Percentiles rank a stretch among this genome's conserved stretches.
Conservation (phyloP, 345 rosid genomes). For the Sonneratia caseolaris region DNA sequence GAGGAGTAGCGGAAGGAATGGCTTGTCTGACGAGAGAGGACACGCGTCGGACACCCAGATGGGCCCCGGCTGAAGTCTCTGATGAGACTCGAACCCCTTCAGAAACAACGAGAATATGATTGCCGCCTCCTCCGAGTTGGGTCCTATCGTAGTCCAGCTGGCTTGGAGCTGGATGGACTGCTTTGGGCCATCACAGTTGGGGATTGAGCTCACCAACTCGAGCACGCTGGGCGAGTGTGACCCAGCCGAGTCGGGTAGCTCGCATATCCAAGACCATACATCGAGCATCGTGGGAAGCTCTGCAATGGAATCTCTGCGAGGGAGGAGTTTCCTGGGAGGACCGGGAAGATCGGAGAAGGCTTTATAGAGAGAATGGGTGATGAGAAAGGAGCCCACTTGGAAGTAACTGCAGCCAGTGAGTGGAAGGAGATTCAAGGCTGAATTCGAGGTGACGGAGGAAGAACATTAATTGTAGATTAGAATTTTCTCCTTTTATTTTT, state of each 20-base stretch:
- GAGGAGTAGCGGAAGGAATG: slow-evolving; percentile 61
- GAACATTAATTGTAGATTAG: background rate
- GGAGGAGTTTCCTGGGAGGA: background rate
- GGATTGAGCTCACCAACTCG: slow-evolving; percentile 32
- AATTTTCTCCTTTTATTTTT: background rate
- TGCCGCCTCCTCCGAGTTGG: background rate
- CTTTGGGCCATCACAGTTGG: slow-evolving; percentile 10
- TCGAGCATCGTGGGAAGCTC: slow-evolving; percentile 26
- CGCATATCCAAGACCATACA: slow-evolving; percentile 78
- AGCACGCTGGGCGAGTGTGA: slow-evolving; percentile 22
- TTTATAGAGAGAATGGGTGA: slow-evolving; percentile 26
- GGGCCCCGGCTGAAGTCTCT: slow-evolving; percentile 13
- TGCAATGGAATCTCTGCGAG: background rate
- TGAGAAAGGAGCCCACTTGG: slow-evolving; percentile 27
- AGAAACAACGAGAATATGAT: background rate
- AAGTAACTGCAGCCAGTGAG: slow-evolving; percentile 19
- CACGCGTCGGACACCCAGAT: slow-evolving; percentile 75
- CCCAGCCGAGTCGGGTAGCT: slow-evolving; percentile 29
- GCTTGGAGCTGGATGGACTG: slow-evolving; percentile 50
- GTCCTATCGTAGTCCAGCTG: slow-evolving; percentile 9
- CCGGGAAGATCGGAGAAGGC: background rate
- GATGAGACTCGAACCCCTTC: background rate
- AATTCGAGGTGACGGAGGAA: background rate
- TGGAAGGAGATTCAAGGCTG: slow-evolving; percentile 19
- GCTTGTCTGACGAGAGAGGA: slow-evolving; percentile 52